phyloP scores from a whole-genome alignment of 139 green algal species.

The Zygnema circumcarinatum region DNA sequence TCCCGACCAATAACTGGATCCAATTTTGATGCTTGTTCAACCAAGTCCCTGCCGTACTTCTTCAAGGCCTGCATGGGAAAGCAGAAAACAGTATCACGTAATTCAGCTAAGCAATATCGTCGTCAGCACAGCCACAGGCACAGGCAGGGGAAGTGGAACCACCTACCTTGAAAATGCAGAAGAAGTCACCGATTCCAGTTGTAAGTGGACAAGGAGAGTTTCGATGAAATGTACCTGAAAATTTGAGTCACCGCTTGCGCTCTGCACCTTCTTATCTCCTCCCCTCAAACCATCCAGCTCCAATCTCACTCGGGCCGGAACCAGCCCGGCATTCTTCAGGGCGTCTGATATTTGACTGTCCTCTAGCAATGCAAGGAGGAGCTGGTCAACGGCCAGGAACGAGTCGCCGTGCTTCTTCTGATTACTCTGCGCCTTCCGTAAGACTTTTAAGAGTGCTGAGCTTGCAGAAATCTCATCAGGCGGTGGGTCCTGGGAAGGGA shows the following conservation, averaged over 20 bases:
- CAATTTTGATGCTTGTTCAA: conserved; percentile 60
- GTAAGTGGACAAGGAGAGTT: no score
- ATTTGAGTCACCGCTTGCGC: conserved; percentile 25
- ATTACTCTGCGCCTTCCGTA: conserved; percentile 36
- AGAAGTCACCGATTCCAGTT: no score
- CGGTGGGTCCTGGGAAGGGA: conserved; percentile 44
- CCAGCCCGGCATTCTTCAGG: conserved; percentile 42
- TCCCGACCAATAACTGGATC: conserved; percentile 66
- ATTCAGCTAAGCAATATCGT: no score
- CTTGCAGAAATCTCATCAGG: conserved; percentile 50
- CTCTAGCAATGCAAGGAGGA: conserved; percentile 47
- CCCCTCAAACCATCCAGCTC: conserved; percentile 29
- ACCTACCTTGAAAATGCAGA: no score
- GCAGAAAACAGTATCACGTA: no score
- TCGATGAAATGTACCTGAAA: conserved; percentile 55
- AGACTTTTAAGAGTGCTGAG: conserved; percentile 35
- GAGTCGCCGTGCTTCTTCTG: conserved; percentile 60
- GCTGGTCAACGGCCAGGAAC: conserved; percentile 46
- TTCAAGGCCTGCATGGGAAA: conserved; percentile 55
- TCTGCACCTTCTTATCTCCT: conserved; percentile 50
- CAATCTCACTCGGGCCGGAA: conserved; percentile 15
- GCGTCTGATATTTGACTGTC: conserved; percentile 49
- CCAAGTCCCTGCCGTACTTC: conserved; percentile 63
- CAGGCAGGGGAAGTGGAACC: no score
- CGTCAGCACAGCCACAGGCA: no score